Percentiles rank a stretch among this genome's conserved stretches.
Conservation (phyloP, 2,329 filamentous ascomycete species). For the Leptodontidium sp. region DNA sequence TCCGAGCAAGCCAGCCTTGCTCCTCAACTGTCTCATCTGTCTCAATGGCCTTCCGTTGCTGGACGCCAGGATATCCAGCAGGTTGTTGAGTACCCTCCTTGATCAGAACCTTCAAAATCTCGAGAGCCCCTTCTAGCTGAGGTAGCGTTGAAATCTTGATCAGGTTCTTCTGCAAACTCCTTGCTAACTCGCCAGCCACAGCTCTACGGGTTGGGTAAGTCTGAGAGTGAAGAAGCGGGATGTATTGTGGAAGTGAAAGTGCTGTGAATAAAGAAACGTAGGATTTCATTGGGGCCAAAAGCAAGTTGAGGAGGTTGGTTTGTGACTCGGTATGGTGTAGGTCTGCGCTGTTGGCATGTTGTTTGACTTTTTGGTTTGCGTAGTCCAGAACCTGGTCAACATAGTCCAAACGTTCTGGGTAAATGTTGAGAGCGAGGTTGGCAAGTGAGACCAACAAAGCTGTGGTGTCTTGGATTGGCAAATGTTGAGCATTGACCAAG, state of each 20-base stretch:
- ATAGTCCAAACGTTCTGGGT: conserved; percentile 90
- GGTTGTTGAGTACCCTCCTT: conserved; percentile 88
- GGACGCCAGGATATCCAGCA: conserved; percentile 83
- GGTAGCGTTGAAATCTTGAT: conserved; percentile 80
- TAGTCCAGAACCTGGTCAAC: conserved; percentile 94
- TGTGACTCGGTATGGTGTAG: conserved; percentile 88
- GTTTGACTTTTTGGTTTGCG: conserved; percentile 83
- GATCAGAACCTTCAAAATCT: conserved; percentile 89
- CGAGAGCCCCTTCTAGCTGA: conserved; percentile 87
- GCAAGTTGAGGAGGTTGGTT: conserved; percentile 84
- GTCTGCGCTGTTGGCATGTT: conserved; percentile 94
- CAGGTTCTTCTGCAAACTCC: conserved; percentile 82
- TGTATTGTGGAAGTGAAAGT: conserved; percentile 87
- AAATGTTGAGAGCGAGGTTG: conserved; percentile 95
- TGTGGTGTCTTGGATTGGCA: conserved; percentile 94
- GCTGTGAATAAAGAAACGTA: conserved; percentile 98
- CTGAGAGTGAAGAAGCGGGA: conserved; percentile 88
- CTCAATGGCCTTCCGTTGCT: conserved; percentile 80
- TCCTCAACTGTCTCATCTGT: conserved; percentile 98
- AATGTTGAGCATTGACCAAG: conserved; percentile 86
- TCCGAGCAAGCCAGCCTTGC: conserved; percentile 93
- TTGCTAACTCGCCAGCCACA: conserved; percentile 87
- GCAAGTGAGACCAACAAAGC: conserved; percentile 92
- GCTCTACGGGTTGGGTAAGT: conserved; percentile 91
- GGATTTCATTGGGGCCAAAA: conserved; percentile 88